Evolutionary conservation across 2,329 filamentous ascomycete genomes (phyloP), one percentile per base, ranked within the genome.

Genomic region (Dactylellina haptotyla): DNA sequence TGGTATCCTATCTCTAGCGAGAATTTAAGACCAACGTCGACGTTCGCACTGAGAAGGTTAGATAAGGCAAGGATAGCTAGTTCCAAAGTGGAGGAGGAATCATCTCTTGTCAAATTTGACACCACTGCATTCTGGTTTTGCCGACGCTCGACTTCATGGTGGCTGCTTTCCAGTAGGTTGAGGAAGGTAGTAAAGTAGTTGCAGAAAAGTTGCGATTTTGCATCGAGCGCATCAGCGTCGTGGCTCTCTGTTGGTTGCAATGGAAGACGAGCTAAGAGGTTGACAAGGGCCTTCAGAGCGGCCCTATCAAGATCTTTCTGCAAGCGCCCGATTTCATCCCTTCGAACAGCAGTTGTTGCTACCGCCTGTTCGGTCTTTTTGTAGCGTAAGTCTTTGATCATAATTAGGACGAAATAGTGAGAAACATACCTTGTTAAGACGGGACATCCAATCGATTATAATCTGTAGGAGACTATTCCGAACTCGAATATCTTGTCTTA

Each of bases 121-220:
- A 82, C 77, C n/a, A 81, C 74, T 9, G 76, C 67, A 56, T 75
- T 75, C 41, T 76, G 67, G 46, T 79, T 77, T 30, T 63, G 66
- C 20, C 75, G 72, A 20, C 76, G 75, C 37, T 76, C 76, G 16
- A 71, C 69, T 57, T 76, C 76, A 20, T 76, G 51, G 30, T 77
- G 76, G 34, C 71, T 78, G 26, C 69, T 76, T 34, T 78, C 77
- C 9, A 90, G 82, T 3, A 90, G 81, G 0, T 87, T 89, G 18
- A 90, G 81, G 77, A 90, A 90, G 5, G 87, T 84, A 75, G 89
- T 90, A 80, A 90, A 90, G 79, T 90, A 90, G 4, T 85, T 87
- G 74, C 89, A 87, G 77, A 90, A 90, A 85, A 90, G 88, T 77
- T 90, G 86, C 0, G 87, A 88, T 78, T 90, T 90, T 58, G 88